Conservation (phyloP, 78 protist species). For the Emiliania huxleyi region DNA sequence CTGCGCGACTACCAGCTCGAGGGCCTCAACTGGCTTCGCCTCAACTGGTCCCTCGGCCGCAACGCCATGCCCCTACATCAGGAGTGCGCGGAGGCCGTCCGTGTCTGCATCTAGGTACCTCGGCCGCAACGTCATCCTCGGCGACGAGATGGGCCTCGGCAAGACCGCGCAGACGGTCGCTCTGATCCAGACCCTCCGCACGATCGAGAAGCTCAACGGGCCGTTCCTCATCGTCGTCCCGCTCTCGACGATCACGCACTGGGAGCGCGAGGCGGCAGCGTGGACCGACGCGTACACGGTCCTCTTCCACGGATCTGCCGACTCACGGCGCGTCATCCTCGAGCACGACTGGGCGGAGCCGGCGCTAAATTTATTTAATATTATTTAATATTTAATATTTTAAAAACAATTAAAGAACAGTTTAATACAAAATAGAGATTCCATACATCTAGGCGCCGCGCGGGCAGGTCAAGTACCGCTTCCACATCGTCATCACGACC, state of each 20-base stretch:
- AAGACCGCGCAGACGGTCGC: constrained; percentile 24
- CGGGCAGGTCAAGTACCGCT: not conserved
- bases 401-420: too few species aligned
- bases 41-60: constrained; percentile 29
- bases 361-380: too few species aligned
- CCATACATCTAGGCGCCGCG: too few species aligned
- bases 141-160: constrained; percentile 49
- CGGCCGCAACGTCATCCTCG: constrained; percentile 36
- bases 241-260: constrained; percentile 87
- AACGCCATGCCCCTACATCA: too few species aligned
- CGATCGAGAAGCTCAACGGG: constrained; percentile 48
- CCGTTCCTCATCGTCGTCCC: constrained; percentile 95
- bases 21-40: constrained; percentile 71
- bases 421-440: too few species aligned
- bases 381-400: too few species aligned
- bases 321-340: not conserved
- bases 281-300: constrained; percentile 30
- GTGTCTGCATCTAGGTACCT: too few species aligned
- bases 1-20: constrained; percentile 91
- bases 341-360: not conserved
- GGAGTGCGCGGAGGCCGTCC: too few species aligned
- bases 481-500: constrained; percentile 80
- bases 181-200: not conserved
- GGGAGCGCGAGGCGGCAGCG: constrained; percentile 84
- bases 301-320: not conserved